Evolutionary conservation across 75 land plant species (phyloP).

Genomic region (Sequoia sempervirens): DNA sequence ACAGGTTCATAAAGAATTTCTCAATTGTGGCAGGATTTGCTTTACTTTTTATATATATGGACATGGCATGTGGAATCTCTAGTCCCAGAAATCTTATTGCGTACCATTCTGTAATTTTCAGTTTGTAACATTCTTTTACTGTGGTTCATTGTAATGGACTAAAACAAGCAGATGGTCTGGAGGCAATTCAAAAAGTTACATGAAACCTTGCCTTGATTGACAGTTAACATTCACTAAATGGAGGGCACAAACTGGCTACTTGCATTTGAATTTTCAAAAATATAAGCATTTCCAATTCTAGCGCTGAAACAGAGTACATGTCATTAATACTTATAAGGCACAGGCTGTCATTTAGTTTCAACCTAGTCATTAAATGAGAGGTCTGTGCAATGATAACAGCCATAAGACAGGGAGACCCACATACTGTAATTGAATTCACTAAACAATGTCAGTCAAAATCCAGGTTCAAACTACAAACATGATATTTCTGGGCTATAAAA

Average conservation of each 20-base stretch:
- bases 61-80: background rate
- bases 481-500: too few species aligned
- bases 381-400: too few species aligned
- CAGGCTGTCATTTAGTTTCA: background rate
- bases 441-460: too few species aligned
- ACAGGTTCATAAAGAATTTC: background rate
- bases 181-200: background rate
- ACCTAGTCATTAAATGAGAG: too few species aligned
- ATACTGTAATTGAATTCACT: too few species aligned
- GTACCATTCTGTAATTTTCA: background rate
- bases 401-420: too few species aligned
- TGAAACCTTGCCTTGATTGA: background rate
- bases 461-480: too few species aligned
- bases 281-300: background rate
- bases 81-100: background rate
- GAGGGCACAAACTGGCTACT: background rate
- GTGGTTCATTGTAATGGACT: background rate
- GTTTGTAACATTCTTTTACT: background rate
- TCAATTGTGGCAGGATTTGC: background rate
- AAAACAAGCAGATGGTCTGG: background rate
- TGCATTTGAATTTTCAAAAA: background rate
- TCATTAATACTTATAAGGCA: background rate
- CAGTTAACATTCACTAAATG: background rate
- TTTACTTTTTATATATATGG: background rate
- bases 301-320: background rate